Conservation (phyloP, 192 early-diverging fungal species). For the Podila minutissima region DNA sequence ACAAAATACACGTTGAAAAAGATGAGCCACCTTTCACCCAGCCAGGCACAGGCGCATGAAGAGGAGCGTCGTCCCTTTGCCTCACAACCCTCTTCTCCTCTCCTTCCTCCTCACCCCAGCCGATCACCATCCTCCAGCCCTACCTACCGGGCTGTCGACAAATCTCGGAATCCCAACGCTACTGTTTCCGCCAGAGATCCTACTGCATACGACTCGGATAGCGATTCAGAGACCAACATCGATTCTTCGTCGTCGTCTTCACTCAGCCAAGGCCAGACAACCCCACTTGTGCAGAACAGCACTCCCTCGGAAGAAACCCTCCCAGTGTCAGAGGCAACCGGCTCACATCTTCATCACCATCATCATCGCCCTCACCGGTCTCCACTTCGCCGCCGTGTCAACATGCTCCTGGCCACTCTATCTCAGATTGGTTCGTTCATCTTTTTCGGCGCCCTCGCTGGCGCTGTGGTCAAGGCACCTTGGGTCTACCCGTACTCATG, state of each 20-base stretch:
- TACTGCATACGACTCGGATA: background rate
- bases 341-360: background rate
- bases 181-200: background rate
- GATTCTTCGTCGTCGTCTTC: background rate
- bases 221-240: background rate
- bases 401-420: constrained; percentile 13
- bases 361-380: constrained; percentile 4
- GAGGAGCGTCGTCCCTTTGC: background rate
- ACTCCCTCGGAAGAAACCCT: too few species aligned
- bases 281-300: too few species aligned
- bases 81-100: background rate
- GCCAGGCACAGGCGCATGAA: background rate
- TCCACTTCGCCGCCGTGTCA: background rate
- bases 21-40: background rate
- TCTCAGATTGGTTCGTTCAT: constrained; percentile 32
- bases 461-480: constrained; percentile 24
- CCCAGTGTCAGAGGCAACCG: too few species aligned
- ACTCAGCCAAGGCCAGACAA: background rate
- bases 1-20: too few species aligned
- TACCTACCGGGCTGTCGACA: background rate
- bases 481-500: constrained; percentile 48
- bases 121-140: background rate
- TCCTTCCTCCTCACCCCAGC: background rate
- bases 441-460: constrained; percentile 26
- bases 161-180: background rate